Evolutionary conservation across 441 rosid genomes (phyloP), one percentile per base, ranked within the genome.

Genomic region (Eutrema salsugineum): DNA sequence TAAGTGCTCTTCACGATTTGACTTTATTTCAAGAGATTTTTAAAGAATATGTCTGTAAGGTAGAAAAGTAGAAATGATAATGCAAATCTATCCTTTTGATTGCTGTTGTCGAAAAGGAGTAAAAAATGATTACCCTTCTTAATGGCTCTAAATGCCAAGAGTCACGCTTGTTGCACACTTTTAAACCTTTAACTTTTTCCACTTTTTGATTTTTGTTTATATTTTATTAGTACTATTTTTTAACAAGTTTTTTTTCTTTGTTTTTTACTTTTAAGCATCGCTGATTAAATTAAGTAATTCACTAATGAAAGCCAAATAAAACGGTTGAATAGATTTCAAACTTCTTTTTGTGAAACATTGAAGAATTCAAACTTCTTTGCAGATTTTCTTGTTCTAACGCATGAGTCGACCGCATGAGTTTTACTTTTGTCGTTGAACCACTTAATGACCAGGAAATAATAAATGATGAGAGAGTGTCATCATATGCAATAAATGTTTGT

Each of bases 111-210:
- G 72, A 60, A 7, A 67, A 61, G 27, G 50, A 53, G 59, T 53
- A 16, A 36, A 75, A 75, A 62, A 75, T 68, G 70, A 75, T 68
- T 61, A 46, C 59, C 28, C 73, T 20, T 27, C 50, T 68, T 61
- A 61, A 68, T 68, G 68, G 27, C 28, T 47, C 30, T 60, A 61
- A 68, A 75, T 57, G 58, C 63, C 54, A 74, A 53, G 78, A 75
- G 74, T 75, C 79, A 75, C 75, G 79, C 70, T 68, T 68, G 65
- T 68, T 68, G 75, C 70, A 68, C 70, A 38, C 63, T 54, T 63
- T 61, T 5, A 44, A 59, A 53, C 30, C 63, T 47, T 74, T 56
- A 17, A 47, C 38, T 27, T 68, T 56, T 67, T 55, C 44, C 11
- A 43, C 55, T 14, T 56, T 68, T 53, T 36, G 8, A 2, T 24